Evolutionary conservation across 306 rosid species (phyloP).

Genomic region (Trichosanthes cucumerina): DNA sequence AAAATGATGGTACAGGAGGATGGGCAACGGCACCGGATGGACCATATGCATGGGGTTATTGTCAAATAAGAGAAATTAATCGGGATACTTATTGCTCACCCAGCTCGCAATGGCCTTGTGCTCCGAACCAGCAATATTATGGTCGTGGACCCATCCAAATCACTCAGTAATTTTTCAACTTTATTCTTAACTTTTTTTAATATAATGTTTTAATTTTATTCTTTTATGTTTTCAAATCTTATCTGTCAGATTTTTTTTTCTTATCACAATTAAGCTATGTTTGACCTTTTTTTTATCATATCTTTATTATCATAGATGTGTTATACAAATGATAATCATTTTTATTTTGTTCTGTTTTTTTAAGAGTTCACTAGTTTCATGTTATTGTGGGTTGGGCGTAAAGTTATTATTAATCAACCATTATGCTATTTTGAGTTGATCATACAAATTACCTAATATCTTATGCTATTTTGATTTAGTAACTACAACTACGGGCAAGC

Average conservation of each 20-base stretch:
- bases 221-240: no score
- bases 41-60: conserved; percentile 57
- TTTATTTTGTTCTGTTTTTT: no score
- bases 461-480: conserved; percentile 9
- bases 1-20: conserved; percentile 11
- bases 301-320: no score
- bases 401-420: not conserved
- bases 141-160: conserved; percentile 46
- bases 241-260: no score
- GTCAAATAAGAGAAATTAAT: conserved; percentile 12
- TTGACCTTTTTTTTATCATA: no score
- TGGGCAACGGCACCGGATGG: conserved; percentile 35
- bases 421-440: no score
- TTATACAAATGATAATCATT: no score
- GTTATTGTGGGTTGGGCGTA: not conserved
- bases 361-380: not conserved
- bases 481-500: conserved; percentile 62
- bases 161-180: conserved; percentile 14
- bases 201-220: not conserved
- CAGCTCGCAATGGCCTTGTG: conserved; percentile 22
- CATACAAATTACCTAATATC: not conserved
- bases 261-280: no score
- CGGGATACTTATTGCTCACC: conserved; percentile 20
- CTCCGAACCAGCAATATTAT: conserved; percentile 31
- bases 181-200: not conserved